These are phyloP conservation scores for Silene vulgaris DNA, from an alignment of 179 eudicot genomes.

Conservation along the genomic window DNA sequence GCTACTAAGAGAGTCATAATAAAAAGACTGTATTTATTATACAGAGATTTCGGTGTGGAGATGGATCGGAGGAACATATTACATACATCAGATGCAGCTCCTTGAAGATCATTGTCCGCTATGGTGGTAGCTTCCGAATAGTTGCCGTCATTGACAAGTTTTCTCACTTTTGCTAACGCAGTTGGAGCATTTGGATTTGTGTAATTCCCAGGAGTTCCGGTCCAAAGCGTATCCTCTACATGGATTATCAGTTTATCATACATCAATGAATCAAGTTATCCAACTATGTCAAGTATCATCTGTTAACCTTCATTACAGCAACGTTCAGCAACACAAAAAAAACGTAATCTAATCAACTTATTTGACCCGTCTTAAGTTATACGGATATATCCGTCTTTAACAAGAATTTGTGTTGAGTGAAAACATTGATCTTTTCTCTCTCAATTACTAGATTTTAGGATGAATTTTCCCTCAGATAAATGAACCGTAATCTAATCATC, in stretches of 20 bases:
- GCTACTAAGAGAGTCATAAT: no score
- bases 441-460: no score
- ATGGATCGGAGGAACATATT: slow-evolving; percentile 15
- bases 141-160: slow-evolving; percentile 58
- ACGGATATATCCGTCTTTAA: no score
- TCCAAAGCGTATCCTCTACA: slow-evolving; percentile 90
- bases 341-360: no score
- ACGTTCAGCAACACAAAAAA: no score
- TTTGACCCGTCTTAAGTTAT: no score
- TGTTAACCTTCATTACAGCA: background rate
- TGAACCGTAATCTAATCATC: no score
- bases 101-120: slow-evolving; percentile 50
- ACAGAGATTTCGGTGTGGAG: no score
- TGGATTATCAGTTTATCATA: slow-evolving; percentile 19
- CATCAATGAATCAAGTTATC: background rate
- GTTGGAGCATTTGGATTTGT: slow-evolving; percentile 48
- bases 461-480: no score
- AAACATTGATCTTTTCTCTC: no score
- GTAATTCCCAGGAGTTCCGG: slow-evolving; percentile 66
- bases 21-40: no score
- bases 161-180: slow-evolving; percentile 50
- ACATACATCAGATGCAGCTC: slow-evolving; percentile 47
- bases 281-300: background rate
- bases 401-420: no score
- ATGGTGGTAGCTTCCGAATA: slow-evolving; percentile 58